Conservation (phyloP, 495 filamentous ascomycete species). For the Penicillium odoratum region DNA sequence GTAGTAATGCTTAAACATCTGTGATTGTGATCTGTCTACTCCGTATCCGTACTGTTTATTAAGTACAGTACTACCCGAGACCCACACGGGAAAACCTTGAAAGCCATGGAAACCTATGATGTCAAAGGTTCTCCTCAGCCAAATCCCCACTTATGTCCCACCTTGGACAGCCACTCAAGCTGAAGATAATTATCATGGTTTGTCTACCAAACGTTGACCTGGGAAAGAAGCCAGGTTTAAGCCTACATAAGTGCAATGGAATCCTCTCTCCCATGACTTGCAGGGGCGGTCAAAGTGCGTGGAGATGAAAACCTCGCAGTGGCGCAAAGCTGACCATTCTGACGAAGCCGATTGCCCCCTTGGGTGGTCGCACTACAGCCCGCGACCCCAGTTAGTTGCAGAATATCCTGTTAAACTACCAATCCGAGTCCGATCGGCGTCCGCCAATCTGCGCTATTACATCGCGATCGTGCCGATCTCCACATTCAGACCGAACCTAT, state of each 20-base stretch:
- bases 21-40: no score
- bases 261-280: no score
- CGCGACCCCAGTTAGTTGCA: slow-evolving; percentile 22
- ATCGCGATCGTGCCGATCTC: slow-evolving; percentile 32
- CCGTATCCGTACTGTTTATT: background rate
- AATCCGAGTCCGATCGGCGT: slow-evolving; percentile 23
- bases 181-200: background rate
- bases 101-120: background rate
- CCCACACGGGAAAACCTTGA: background rate
- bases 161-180: background rate
- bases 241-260: no score
- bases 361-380: slow-evolving; percentile 28
- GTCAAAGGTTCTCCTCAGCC: background rate
- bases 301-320: slow-evolving; percentile 17
- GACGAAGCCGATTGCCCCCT: slow-evolving; percentile 25
- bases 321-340: slow-evolving; percentile 26
- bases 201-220: no score
- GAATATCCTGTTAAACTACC: slow-evolving; percentile 17
- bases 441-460: slow-evolving; percentile 35
- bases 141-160: background rate
- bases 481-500: slow-evolving; percentile 21
- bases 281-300: slow-evolving; percentile 20
- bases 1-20: no score
- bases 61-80: no score
- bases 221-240: no score